Base-by-base conservation (phyloP, 2,329 filamentous ascomycete species). In the Pyrenophora tritici-repentis region DNA sequence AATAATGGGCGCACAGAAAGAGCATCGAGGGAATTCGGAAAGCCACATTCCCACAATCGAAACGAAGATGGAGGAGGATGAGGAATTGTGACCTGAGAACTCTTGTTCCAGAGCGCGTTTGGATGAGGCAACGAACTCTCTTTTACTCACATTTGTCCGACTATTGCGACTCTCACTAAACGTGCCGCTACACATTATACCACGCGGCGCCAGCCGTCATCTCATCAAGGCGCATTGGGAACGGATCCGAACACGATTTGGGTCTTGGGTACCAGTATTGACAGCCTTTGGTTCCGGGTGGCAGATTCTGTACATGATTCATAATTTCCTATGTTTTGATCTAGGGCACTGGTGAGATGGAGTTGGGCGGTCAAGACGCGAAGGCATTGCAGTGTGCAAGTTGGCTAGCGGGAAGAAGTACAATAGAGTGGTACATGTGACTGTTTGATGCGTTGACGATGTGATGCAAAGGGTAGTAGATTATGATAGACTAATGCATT, bases 1-100 rank as follows among this genome's bases (percentile, higher is more conserved):
- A 33, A 68, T 66, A 29, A 58, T 67, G 58, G 66, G 63, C 42
- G 56, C 66, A 1, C 62, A 62, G n/a, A 67, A 73, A 49, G 71
- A 72, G 47, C 54, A 29, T 10, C 26, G 65, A 12, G 65, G 63
- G 17, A 69, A 72, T 24, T 67, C 68, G 1, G 71, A 70, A 16
- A 63, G 70, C 10, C 67, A 56, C 4, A 61, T 69, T 9, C 60
- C 65, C 2, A 46, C 62, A 12, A 62, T 63, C 6, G 69, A 73
- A 51, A 61, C 62, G 8, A 68, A 69, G 57, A 72, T 73, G 63
- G 74, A 76, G 35, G 72, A 75, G 32, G 76, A 78, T 26, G 76
- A 78, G 41, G 76, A 78, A 58, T 67, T 78, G 69, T 78, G 73
- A 76, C 60, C 16, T 61, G 52, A 56, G 63, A 65, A 5, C 22